Evolutionary conservation across 805 yeast genomes (phyloP), one percentile per base, ranked within the genome.

Genomic region (Debaryomyces castellii): DNA sequence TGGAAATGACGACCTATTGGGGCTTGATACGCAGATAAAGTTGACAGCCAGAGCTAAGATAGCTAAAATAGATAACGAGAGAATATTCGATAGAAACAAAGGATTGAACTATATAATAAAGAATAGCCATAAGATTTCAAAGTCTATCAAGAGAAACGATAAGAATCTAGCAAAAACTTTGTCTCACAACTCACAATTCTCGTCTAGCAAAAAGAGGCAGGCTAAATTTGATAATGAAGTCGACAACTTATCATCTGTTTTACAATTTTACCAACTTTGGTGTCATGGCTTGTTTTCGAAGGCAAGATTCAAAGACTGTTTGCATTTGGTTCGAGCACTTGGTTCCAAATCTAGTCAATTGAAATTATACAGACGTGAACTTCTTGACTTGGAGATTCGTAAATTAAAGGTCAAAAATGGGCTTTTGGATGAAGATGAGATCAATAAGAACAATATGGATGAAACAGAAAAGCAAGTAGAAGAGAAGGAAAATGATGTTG

Each of bases 281-380:
- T 72, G 76, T 52, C 76, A 72, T 45, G 69, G 74, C 1, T 68
- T 89, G 32, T 89, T 77, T 58, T 96, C 97, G 4, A 87, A 85
- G 66, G 89, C 94, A 12, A 83, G 80, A 50, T 87, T 90, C 52
- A 70, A 71, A 39, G 95, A 88, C 60, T 83, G 90, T 55, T 65
- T 85, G 1, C 69, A 73, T 20, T 63, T 85, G 52, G 63, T 83
- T 40, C 70, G 76, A 34, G 64, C 72, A 12, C 72, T 81, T 35
- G 83, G 87, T 11, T 64, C 59, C 21, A 61, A 63, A 62, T 50
- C 76, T 18, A 62, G 68, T 14, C 64, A 62, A 11, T 62, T 81
- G 24, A 62, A 55, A 41, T 30, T 59, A 4, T 66, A 66, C 44
- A 56, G 73, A 52, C 51, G 55, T 16, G 62, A 58, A 39, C 52